Evolutionary conservation across 164 flowering plant genomes (phyloP), one percentile per base, ranked within the genome.

Genomic region (Annona cherimola): DNA sequence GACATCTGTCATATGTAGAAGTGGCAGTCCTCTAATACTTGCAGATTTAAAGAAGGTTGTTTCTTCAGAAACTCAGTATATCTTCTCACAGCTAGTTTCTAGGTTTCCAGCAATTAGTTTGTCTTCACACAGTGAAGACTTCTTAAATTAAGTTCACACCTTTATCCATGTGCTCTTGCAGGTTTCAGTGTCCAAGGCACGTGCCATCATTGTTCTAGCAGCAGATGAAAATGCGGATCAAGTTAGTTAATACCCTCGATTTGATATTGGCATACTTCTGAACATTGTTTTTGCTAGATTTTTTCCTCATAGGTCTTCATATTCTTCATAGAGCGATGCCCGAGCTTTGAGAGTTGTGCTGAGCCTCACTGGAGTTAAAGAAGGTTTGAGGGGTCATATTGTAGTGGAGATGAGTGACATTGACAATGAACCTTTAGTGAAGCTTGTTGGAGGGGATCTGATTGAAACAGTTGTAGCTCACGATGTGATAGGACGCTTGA

Each of bases 401-500:
- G 98, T 94, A 71, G 98, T 94, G 5, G 98, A 91, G 81, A 86
- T 94, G 96, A 90, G 97, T 76, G 98, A 91, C 80, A 87, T 94
- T 77, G 97, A 90, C 79, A 94, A 91, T 80, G 97, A 94, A 72
- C 97, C 96, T 50, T 80, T 94, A 74, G 98, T 94, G 80, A 91
- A 94, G 83, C 97, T 94, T 83, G 98, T 94, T 77, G 98, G 96
- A 62, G 98, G 97, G 65, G 96, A 90, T 62, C 86, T 88, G 57
- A 84, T 91, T 73, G 98, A 94, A 82, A 94, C 96, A 54, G 97
- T 94, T 77, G 98, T 91, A 75, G 97, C 98, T n/a, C 98, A 91
- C 84, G 98, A 94, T 83, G 98, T 94, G 78, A 94, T 94, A 77
- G 98, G 98, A 45, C 89, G 96, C 44, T 79, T 94, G 79, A 94